Percentiles rank a stretch among this genome's conserved stretches.
Conservation (phyloP, 306 rosid genomes). For the Abrus precatorius region DNA sequence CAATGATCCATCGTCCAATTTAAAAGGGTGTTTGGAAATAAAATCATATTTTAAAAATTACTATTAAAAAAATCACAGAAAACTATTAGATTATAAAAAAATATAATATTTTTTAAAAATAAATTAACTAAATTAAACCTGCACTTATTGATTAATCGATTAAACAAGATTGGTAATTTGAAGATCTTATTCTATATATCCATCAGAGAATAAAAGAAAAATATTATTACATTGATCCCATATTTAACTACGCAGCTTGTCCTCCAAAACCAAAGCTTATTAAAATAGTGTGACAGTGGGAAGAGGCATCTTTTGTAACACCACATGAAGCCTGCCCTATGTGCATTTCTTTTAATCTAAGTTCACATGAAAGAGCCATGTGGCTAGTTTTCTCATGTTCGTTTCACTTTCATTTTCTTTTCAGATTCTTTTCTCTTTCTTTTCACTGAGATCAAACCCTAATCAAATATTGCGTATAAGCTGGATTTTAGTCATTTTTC, state of each 20-base stretch:
- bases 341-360: not conserved
- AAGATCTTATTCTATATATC: not conserved
- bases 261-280: not conserved
- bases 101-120: too few species aligned
- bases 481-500: slow-evolving; percentile 31
- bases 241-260: not conserved
- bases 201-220: not conserved
- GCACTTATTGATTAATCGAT: not conserved
- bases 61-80: too few species aligned
- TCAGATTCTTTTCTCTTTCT: slow-evolving; percentile 16
- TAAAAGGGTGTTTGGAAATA: too few species aligned
- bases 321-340: not conserved
- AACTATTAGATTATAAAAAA: too few species aligned
- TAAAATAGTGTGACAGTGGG: not conserved
- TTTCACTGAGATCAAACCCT: not conserved
- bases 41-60: too few species aligned
- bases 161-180: not conserved
- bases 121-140: too few species aligned
- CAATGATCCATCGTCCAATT: too few species aligned
- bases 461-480: slow-evolving; percentile 3
- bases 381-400: slow-evolving; percentile 23
- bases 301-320: not conserved
- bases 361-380: slow-evolving; percentile 33
- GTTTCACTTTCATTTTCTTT: slow-evolving; percentile 40
- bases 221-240: not conserved